A percentile compares a stretch with the other conserved stretches of the same genome.
Conservation (phyloP, 2,329 filamentous ascomycete genomes). For the Aspergillus sp. region DNA sequence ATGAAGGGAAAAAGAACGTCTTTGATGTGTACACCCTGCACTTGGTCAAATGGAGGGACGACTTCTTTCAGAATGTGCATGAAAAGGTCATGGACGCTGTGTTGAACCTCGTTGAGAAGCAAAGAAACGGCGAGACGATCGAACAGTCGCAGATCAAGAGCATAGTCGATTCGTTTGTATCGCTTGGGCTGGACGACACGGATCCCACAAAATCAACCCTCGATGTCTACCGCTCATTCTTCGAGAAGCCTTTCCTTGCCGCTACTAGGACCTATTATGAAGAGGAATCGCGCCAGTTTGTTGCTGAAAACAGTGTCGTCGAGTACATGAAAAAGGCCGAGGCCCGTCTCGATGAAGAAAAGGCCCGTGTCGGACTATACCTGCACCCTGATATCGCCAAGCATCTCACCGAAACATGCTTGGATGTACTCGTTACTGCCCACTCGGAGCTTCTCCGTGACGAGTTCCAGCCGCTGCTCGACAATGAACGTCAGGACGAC, state of each 20-base stretch:
- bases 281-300: conserved; percentile 89
- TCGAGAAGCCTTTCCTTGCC: conserved; percentile 87
- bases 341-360: conserved; percentile 84
- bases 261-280: conserved; percentile 87
- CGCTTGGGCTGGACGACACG: conserved; percentile 88
- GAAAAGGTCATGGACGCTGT: conserved; percentile 94
- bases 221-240: conserved; percentile 90
- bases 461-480: conserved; percentile 91
- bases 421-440: conserved; percentile 85
- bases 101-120: conserved; percentile 92
- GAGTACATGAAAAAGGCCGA: conserved; percentile 99
- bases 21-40: conserved; percentile 98
- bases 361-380: conserved; percentile 89
- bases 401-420: conserved; percentile 83
- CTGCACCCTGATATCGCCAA: conserved; percentile 87
- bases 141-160: conserved; percentile 96
- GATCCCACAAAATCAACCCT: conserved; percentile 93
- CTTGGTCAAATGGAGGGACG: conserved; percentile 90
- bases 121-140: conserved; percentile 96
- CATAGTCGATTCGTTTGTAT: conserved; percentile 95
- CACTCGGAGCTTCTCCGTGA: conserved; percentile 86
- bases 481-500: conserved; percentile 93
- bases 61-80: conserved; percentile 84
- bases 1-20: conserved; percentile 97
- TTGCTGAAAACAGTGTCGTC: conserved; percentile 95